phyloP scores from a whole-genome alignment of 768 basidiomycete species.

The Russula dissimulans region DNA sequence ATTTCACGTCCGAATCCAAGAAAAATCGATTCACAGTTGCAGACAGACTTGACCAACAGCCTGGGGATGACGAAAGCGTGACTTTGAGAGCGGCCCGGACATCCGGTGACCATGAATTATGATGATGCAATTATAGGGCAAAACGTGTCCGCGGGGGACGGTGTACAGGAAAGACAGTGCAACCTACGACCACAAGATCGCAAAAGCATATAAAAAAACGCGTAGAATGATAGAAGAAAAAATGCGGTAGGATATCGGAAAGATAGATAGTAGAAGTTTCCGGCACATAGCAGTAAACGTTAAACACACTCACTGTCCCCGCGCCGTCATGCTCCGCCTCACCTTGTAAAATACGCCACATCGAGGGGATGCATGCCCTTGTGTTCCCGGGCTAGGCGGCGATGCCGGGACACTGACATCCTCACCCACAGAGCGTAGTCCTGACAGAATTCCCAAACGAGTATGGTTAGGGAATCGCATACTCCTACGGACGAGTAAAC shows the following conservation, averaged over 20 bases:
- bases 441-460: background rate
- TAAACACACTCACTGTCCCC: background rate
- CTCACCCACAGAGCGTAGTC: background rate
- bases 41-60: too few relatives aligned
- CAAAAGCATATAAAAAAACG: background rate
- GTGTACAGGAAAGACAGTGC: background rate
- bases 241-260: background rate
- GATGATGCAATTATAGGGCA: background rate
- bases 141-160: background rate
- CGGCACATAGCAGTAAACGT: background rate
- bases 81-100: background rate
- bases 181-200: background rate
- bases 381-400: background rate
- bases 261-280: background rate
- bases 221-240: background rate
- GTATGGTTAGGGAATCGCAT: background rate
- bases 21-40: background rate
- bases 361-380: background rate
- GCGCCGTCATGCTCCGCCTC: slow-evolving; percentile 1
- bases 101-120: background rate
- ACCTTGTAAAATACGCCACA: slow-evolving; percentile 5
- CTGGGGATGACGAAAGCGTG: background rate
- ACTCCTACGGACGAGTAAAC: slow-evolving; percentile 6
- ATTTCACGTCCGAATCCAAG: background rate
- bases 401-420: background rate